These are phyloP conservation scores for Poronia punctata DNA, from an alignment of 495 filamentous ascomycete species.

Conservation along the genomic window DNA sequence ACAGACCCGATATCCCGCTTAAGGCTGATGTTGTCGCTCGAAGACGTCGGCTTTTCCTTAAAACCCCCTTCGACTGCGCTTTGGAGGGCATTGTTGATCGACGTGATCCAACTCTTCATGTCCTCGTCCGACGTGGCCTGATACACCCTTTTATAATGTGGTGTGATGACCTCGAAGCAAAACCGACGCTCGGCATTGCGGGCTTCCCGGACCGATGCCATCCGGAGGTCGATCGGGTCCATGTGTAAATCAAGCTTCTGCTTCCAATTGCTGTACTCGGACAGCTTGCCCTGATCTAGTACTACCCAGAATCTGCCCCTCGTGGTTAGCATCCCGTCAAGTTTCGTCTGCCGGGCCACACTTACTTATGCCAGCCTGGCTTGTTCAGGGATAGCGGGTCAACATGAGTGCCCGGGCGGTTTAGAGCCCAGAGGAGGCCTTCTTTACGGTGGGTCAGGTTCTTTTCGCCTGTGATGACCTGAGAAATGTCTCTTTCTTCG, in stretches of 20 bases:
- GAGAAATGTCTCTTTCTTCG: conserved; percentile 65
- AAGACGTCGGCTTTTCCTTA: conserved; percentile 41
- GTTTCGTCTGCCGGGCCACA: conserved; percentile 9
- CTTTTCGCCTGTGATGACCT: conserved; percentile 39
- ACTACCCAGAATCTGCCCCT: conserved; percentile 88
- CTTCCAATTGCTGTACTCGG: conserved; percentile 99
- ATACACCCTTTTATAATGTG: conserved; percentile 92
- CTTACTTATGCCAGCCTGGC: conserved; percentile 98
- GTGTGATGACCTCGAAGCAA: conserved; percentile 97
- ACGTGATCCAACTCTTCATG: conserved; percentile 92
- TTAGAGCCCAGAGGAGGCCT: conserved; percentile 89
- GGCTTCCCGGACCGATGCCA: conserved; percentile 94
- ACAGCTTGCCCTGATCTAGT: conserved; percentile 88
- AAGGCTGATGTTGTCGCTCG: conserved; percentile 47
- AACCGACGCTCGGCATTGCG: conserved; percentile 91
- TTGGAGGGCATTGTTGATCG: conserved; percentile 95
- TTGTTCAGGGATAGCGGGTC: conserved; percentile 94
- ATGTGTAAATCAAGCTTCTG: conserved; percentile 93
- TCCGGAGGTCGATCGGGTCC: conserved; percentile 94
- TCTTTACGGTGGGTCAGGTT: conserved; percentile 63
- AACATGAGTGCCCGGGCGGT: conserved; percentile 85
- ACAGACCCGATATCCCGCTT: conserved; percentile 83
- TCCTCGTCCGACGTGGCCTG: conserved; percentile 97
- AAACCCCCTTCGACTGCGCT: conserved; percentile 81
- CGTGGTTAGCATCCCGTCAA: conserved; percentile 7